These are phyloP conservation scores for Eucalyptus tenuipes DNA, from an alignment of 345 rosid species.

Conservation along the genomic window DNA sequence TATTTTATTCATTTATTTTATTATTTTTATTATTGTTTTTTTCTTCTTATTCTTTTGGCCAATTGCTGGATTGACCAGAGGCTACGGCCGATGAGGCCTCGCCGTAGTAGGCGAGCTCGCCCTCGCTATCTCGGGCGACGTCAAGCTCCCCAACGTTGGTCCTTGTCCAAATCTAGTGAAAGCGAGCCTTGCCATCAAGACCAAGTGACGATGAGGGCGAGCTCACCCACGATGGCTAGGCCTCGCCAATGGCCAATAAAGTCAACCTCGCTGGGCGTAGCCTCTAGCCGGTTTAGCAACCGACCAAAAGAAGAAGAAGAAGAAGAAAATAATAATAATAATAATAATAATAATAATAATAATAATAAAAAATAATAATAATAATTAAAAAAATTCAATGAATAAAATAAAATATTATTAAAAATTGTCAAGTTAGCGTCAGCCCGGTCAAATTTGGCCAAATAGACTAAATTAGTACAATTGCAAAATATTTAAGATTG, in stretches of 20 bases:
- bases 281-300: fast-evolving
- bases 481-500: fast-evolving
- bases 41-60: too few species aligned
- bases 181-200: fast-evolving
- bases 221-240: fast-evolving
- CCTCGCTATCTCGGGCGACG: fast-evolving
- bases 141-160: fast-evolving
- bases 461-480: too few species aligned
- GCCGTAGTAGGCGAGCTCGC: fast-evolving
- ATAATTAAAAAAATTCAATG: too few species aligned
- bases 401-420: too few species aligned
- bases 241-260: too few species aligned
- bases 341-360: too few species aligned
- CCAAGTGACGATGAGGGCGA: fast-evolving
- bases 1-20: too few species aligned
- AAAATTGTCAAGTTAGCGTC: fast-evolving
- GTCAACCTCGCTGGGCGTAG: fast-evolving
- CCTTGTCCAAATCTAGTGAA: fast-evolving
- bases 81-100: fast-evolving
- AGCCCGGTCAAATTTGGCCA: fast-evolving
- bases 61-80: fast-evolving
- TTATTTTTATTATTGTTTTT: too few species aligned
- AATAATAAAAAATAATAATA: too few species aligned
- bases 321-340: too few species aligned
- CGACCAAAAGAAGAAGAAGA: fast-evolving